Percentiles rank a stretch among this genome's conserved stretches.
Evolutionary conservation across 257 asterid species (phyloP).

Genomic region (Striga asiatica): DNA sequence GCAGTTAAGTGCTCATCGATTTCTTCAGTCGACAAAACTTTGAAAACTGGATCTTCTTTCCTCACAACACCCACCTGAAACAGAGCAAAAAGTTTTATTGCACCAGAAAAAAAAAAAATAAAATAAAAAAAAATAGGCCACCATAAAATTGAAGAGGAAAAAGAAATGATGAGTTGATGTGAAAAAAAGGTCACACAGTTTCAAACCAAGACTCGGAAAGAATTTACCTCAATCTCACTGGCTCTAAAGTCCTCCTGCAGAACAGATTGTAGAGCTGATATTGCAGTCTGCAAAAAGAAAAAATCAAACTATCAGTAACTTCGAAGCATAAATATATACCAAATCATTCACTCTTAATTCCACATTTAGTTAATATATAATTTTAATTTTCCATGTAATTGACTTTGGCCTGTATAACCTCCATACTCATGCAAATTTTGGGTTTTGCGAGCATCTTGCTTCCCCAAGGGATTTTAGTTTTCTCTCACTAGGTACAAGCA

Average conservation of each 20-base stretch:
- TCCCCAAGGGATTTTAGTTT: too few relatives aligned
- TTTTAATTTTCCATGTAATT: too few relatives aligned
- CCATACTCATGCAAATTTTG: too few relatives aligned
- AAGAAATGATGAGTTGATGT: neutral
- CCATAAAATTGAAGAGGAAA: neutral
- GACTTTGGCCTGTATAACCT: too few relatives aligned
- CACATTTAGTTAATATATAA: too few relatives aligned
- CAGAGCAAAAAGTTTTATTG: neutral
- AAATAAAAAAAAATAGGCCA: neutral
- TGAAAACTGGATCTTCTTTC: constrained; percentile 58
- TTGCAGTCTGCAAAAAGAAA: constrained; percentile 55
- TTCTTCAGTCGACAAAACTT: constrained; percentile 79
- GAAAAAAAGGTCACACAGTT: neutral
- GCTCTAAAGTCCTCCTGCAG: constrained; percentile 98
- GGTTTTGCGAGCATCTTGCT: too few relatives aligned
- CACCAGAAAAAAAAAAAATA: neutral
- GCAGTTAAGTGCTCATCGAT: constrained; percentile 93
- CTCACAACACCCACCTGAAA: constrained; percentile 88
- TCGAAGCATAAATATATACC: neutral
- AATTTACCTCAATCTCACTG: constrained; percentile 92
- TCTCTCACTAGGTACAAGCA: too few relatives aligned
- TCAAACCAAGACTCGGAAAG: neutral
- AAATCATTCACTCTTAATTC: too few relatives aligned
- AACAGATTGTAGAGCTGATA: constrained; percentile 92
- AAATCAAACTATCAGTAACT: constrained; percentile 5